Conservation (phyloP, 2,329 filamentous ascomycete genomes). For the Fusarium denticulatum region DNA sequence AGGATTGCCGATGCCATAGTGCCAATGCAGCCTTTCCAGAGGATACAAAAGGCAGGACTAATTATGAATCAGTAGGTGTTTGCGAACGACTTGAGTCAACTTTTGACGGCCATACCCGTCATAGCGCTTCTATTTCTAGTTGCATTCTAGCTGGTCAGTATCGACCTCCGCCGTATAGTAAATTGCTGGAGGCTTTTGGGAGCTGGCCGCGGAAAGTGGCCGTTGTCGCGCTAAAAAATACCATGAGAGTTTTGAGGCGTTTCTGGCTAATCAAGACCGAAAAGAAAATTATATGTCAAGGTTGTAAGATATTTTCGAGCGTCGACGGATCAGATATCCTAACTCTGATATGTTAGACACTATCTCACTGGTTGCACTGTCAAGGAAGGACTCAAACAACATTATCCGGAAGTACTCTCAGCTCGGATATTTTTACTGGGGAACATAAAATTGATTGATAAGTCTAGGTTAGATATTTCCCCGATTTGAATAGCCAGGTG, state of each 20-base stretch:
- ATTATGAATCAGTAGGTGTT: background rate
- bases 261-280: background rate
- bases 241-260: too few species aligned
- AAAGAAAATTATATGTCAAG: fast-evolving
- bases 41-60: background rate
- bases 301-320: fast-evolving
- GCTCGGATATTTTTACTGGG: fast-evolving
- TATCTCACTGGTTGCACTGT: background rate
- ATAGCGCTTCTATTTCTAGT: background rate
- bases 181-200: background rate
- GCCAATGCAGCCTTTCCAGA: too few species aligned
- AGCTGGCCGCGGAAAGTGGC: background rate
- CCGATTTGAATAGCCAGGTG: too few species aligned
- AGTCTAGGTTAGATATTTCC: background rate
- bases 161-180: too few species aligned
- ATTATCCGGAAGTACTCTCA: background rate
- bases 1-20: background rate
- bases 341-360: fast-evolving
- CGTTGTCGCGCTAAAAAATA: background rate
- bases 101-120: background rate
- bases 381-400: too few species aligned
- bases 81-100: too few species aligned
- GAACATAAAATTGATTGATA: background rate
- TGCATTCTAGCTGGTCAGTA: fast-evolving
- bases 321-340: fast-evolving